phyloP scores from a whole-genome alignment of 495 filamentous ascomycete species.

The Viridothelium virens region DNA sequence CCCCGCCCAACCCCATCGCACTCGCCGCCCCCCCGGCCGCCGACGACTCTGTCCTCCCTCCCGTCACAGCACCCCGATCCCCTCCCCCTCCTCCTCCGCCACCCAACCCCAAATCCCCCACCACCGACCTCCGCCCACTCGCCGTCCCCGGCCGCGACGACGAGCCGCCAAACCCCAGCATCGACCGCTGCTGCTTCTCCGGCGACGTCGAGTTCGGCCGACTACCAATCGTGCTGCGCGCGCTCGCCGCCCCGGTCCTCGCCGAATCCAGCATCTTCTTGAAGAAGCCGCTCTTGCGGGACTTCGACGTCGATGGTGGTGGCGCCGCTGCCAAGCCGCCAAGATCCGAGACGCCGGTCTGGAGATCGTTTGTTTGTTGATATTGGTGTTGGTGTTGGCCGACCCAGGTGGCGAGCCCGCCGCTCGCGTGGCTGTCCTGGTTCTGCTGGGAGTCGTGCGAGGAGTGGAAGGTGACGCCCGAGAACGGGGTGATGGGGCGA shows the following conservation, averaged over 20 bases:
- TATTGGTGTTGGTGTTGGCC: too few relatives aligned
- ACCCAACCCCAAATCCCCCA: slow-evolving; percentile 36
- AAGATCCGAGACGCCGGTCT: slow-evolving; percentile 49
- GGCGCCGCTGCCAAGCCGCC: slow-evolving; percentile 58
- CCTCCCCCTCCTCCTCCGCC: slow-evolving; percentile 53
- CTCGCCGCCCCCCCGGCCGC: slow-evolving; percentile 44
- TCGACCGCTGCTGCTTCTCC: slow-evolving; percentile 34
- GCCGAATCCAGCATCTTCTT: slow-evolving; percentile 93
- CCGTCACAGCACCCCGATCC: slow-evolving; percentile 1
- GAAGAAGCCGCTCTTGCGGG: slow-evolving; percentile 75
- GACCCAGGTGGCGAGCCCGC: too few relatives aligned
- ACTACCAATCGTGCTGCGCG: slow-evolving; percentile 71
- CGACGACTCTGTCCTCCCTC: background rate
- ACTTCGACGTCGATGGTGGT: slow-evolving; percentile 64
- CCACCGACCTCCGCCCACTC: slow-evolving; percentile 28
- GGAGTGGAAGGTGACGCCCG: slow-evolving; percentile 73
- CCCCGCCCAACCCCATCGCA: slow-evolving; percentile 63
- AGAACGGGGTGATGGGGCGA: slow-evolving; percentile 64
- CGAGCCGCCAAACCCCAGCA: slow-evolving; percentile 7
- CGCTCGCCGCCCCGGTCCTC: slow-evolving; percentile 85
- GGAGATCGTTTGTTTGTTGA: slow-evolving; percentile 22
- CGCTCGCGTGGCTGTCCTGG: too few relatives aligned
- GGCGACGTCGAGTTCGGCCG: slow-evolving; percentile 36
- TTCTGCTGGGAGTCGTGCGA: slow-evolving; percentile 57
- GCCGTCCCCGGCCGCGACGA: slow-evolving; percentile 23